Evolutionary conservation across 164 flowering plant genomes (phyloP), one percentile per base, ranked within the genome.

Genomic region (Stephania japonica): DNA sequence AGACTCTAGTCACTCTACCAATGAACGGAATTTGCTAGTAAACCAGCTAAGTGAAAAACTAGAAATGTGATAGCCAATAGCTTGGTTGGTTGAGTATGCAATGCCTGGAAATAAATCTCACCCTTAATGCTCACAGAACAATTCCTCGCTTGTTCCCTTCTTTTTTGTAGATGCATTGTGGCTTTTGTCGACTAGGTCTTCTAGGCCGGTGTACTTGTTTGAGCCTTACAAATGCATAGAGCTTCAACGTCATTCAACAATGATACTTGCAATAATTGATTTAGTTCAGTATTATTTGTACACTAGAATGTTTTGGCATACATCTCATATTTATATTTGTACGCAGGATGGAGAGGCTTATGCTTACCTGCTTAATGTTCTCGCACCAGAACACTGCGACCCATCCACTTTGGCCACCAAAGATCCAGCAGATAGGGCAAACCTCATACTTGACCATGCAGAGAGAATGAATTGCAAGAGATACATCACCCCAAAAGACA

Each of bases 311-410:
- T 70, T 53, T 12, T 0, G 11, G 56, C 21, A 9, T 24, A 42
- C 67, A 12, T 62, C 38, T n/a, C n/a, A 14, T 70, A 64, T 42
- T 65, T 59, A 74, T 62, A 38, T 73, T n/a, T 23, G 50, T 44
- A n/a, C 81, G 83, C 84, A 94, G 97, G 93, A 94, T 81, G 97
- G 89, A 70, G 87, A 88, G 79, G 97, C 98, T 74, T 94, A 92
- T 83, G 91, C 96, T 70, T 91, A 84, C 82, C 84, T 94, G 79
- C 94, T 94, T 65, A 94, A 90, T 81, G 97, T 87, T 79, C 97
- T 94, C 80, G 97, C 98, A 74, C 98, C 98, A 24, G 98, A 94
- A 74, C 85, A 86, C 72, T 79, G 93, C 71, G 85, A 70, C 75
- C 88, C 94, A 49, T 56, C 84, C 44, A 90, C 93, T 7, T 77